Conservation (phyloP, 768 basidiomycete species). For the Phanerochaete sordida region DNA sequence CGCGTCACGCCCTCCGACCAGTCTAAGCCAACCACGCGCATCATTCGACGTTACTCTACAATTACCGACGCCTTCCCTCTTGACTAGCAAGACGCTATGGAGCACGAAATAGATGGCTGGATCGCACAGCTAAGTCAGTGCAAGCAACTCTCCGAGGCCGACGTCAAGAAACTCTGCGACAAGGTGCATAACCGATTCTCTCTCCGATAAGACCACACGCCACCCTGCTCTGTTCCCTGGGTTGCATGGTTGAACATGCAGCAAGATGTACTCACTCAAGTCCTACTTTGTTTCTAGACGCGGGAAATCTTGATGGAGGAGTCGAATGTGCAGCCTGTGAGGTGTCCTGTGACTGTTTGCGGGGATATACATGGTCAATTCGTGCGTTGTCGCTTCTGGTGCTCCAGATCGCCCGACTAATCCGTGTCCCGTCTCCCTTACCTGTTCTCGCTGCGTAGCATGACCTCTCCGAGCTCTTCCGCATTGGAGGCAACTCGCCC, state of each 20-base stretch:
- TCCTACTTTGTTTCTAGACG: constrained; percentile 51
- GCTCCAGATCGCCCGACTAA: constrained; percentile 8
- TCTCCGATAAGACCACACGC: constrained; percentile 26
- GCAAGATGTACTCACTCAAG: constrained; percentile 11
- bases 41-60: constrained; percentile 19
- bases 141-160: constrained; percentile 92
- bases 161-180: constrained; percentile 98
- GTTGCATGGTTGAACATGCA: constrained; percentile 1
- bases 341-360: constrained; percentile 98
- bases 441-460: constrained; percentile 51
- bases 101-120: constrained; percentile 90
- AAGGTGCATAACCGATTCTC: constrained; percentile 61
- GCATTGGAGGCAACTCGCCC: constrained; percentile 97
- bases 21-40: constrained; percentile 18
- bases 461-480: constrained; percentile 97
- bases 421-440: constrained; percentile 5
- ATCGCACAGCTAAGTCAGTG: constrained; percentile 95
- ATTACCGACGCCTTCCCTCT: constrained; percentile 5
- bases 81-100: constrained; percentile 32
- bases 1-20: constrained; percentile 10
- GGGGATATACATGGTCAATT: constrained; percentile 99
- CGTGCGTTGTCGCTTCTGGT: constrained; percentile 51
- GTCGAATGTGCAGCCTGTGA: constrained; percentile 97
- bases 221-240: constrained; percentile 7
- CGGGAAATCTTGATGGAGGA: constrained; percentile 99